Percentiles rank a stretch among this genome's conserved stretches.
Conservation (phyloP, 371 early-diverging fungal species). For the Cladochytrium tenue region DNA sequence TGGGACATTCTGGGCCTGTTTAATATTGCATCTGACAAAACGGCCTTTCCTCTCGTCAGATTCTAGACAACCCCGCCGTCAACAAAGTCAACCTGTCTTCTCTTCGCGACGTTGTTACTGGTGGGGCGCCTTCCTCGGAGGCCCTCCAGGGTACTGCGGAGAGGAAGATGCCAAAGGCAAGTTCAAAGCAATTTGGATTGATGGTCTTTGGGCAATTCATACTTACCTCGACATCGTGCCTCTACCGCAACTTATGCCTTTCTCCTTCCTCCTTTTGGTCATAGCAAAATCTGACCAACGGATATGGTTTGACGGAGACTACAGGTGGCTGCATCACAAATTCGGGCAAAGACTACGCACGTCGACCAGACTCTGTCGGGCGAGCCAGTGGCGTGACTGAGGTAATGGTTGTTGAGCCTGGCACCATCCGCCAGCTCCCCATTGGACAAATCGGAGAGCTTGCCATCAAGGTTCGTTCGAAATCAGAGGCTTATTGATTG, state of each 20-base stretch:
- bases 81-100: slow-evolving; percentile 19
- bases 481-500: too few relatives aligned
- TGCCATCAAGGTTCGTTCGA: slow-evolving; percentile 1
- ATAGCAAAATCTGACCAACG: slow-evolving; percentile 6
- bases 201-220: too few relatives aligned
- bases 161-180: not conserved
- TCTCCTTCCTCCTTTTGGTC: not conserved
- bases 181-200: too few relatives aligned
- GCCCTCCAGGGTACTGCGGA: not conserved
- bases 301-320: slow-evolving; percentile 30
- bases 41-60: slow-evolving; percentile 1
- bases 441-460: slow-evolving; percentile 22
- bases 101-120: slow-evolving; percentile 5
- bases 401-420: slow-evolving; percentile 11
- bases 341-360: slow-evolving; percentile 15
- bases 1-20: not conserved
- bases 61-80: slow-evolving; percentile 22
- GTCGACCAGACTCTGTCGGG: slow-evolving; percentile 22
- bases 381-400: slow-evolving; percentile 5
- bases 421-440: slow-evolving; percentile 1
- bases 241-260: not conserved
- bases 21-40: not conserved
- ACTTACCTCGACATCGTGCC: not conserved
- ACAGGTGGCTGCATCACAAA: slow-evolving; percentile 4
- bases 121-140: slow-evolving; percentile 24